Percentiles rank a stretch among this genome's conserved stretches.
Conservation (phyloP, 2,329 filamentous ascomycete genomes). For the Rhinocladiella similis region DNA sequence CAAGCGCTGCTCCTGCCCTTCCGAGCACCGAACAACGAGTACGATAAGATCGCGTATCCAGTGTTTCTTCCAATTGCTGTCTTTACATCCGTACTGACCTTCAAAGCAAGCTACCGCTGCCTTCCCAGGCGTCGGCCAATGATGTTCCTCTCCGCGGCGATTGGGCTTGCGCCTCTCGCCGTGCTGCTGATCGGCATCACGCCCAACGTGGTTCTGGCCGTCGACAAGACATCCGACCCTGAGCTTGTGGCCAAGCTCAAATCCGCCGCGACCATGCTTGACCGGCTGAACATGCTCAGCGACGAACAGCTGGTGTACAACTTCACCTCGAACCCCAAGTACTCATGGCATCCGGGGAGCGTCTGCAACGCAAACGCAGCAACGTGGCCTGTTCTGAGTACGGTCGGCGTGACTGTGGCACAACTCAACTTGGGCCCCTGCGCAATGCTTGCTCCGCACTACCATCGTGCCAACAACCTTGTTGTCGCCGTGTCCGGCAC, state of each 20-base stretch:
- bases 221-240: constrained; percentile 43
- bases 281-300: constrained; percentile 44
- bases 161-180: constrained; percentile 24
- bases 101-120: constrained; percentile 11
- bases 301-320: constrained; percentile 51
- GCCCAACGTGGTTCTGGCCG: constrained; percentile 27
- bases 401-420: constrained; percentile 45
- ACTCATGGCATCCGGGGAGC: constrained; percentile 20
- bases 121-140: constrained; percentile 3
- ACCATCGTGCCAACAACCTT: constrained; percentile 46
- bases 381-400: constrained; percentile 45
- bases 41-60: not conserved
- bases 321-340: constrained; percentile 38
- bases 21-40: not conserved
- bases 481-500: constrained; percentile 45
- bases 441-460: constrained; percentile 48
- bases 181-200: constrained; percentile 24
- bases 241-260: constrained; percentile 41
- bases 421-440: constrained; percentile 47
- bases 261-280: constrained; percentile 47
- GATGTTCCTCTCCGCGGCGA: constrained; percentile 15
- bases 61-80: not conserved
- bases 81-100: constrained; percentile 5
- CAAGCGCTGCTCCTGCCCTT: not conserved
- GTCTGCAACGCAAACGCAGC: constrained; percentile 37